Evolutionary conservation across 2,329 filamentous ascomycete genomes (phyloP).

Genomic region (Ophiostoma tasmaniense): DNA sequence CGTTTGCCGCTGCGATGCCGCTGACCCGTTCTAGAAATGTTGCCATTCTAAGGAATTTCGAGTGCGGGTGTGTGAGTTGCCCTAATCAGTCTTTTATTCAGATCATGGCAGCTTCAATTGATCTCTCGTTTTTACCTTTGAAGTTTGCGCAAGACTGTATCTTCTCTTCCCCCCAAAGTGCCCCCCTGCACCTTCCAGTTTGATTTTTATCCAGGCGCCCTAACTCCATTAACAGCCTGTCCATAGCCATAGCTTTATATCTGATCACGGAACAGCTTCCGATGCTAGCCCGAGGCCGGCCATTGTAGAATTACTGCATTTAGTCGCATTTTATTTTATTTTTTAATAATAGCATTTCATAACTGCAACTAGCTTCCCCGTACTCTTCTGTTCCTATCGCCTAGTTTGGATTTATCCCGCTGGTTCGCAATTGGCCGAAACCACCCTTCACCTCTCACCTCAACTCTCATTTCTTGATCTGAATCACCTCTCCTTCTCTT

Average conservation of each 20-base stretch:
- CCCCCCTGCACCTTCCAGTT: not conserved
- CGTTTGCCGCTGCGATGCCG: slow-evolving; percentile 4
- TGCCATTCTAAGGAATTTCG: not conserved
- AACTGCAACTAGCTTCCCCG: not conserved
- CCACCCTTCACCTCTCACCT: not conserved
- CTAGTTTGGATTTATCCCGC: not conserved
- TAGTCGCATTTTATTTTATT: not conserved
- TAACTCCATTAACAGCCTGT: not conserved
- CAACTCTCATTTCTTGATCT: not conserved
- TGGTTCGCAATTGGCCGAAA: slow-evolving; percentile 1
- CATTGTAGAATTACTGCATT: not conserved
- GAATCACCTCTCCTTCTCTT: not conserved
- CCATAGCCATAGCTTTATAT: not conserved
- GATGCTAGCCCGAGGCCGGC: not conserved
- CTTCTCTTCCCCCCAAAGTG: not conserved
- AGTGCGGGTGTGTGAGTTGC: not conserved
- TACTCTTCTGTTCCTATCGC: not conserved
- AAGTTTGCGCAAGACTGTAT: not conserved
- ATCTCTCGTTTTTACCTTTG: not conserved
- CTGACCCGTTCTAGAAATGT: not conserved
- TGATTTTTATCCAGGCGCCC: too few species aligned
- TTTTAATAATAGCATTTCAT: not conserved
- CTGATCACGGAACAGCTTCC: not conserved
- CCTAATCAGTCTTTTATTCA: not conserved
- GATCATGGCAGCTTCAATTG: not conserved